These are phyloP conservation scores for Pseudopithomyces chartarum DNA, from an alignment of 2,329 filamentous ascomycete genomes.

Conservation along the genomic window DNA sequence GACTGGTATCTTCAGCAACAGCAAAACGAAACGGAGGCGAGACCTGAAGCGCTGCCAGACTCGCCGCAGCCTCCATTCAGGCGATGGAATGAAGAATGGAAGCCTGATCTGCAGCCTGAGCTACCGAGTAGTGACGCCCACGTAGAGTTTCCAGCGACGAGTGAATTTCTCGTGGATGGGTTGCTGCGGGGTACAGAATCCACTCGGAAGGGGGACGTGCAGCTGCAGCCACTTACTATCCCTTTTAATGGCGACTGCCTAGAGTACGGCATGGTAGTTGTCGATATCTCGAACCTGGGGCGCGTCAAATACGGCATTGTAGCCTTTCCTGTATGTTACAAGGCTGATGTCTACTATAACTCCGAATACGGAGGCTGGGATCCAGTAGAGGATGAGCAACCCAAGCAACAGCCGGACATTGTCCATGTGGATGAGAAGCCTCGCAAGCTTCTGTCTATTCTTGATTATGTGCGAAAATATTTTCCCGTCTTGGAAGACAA, in stretches of 20 bases:
- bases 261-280: conserved; percentile 13
- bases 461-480: conserved; percentile 9
- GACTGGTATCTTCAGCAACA: conserved; percentile 11
- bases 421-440: conserved; percentile 12
- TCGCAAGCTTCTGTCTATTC: conserved; percentile 9
- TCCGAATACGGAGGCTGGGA: conserved; percentile 6
- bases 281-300: conserved; percentile 12
- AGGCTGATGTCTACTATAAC: conserved; percentile 8
- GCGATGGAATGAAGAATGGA: conserved; percentile 4
- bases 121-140: conserved; percentile 5
- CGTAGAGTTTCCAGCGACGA: conserved; percentile 7
- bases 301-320: conserved; percentile 14
- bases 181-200: conserved; percentile 9
- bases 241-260: conserved; percentile 12
- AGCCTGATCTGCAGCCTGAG: conserved; percentile 8
- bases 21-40: conserved; percentile 9
- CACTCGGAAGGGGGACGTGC: conserved; percentile 13
- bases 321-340: conserved; percentile 11
- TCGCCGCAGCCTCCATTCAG: conserved; percentile 9
- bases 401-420: conserved; percentile 8
- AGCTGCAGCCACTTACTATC: conserved; percentile 11
- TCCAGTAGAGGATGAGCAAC: conserved; percentile 9
- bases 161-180: conserved; percentile 7
- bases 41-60: conserved; percentile 5
- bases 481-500: conserved; percentile 3